Evolutionary conservation across 805 yeast species (phyloP).

Genomic region (Cephaloascus fragrans): DNA sequence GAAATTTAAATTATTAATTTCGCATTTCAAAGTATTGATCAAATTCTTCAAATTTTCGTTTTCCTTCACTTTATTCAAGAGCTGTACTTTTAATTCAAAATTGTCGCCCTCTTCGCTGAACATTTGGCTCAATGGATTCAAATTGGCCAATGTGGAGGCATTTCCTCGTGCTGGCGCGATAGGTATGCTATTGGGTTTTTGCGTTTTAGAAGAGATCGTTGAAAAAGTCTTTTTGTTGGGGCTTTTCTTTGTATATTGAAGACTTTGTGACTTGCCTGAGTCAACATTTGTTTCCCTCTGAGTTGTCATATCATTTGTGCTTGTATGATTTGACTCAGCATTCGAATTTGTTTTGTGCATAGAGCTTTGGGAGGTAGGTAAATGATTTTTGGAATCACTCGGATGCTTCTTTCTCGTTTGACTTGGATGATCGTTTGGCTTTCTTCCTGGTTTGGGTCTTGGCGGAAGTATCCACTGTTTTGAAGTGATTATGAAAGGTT

Average conservation of each 20-base stretch:
- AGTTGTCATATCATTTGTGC: not conserved
- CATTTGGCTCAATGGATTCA: not conserved
- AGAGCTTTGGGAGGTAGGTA: not conserved
- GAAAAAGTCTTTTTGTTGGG: not conserved
- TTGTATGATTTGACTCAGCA: not conserved
- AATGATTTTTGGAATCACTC: not conserved
- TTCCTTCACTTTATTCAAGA: constrained; percentile 32
- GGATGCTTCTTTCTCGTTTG: too few relatives aligned
- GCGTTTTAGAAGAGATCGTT: not conserved
- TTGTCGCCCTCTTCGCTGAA: not conserved
- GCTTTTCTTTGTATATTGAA: not conserved
- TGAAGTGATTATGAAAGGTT: constrained; percentile 11
- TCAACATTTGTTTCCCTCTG: too few relatives aligned
- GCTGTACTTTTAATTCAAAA: constrained; percentile 21
- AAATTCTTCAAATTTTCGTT: constrained; percentile 33
- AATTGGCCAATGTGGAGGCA: not conserved
- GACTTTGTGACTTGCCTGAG: too few relatives aligned
- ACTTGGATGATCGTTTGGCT: constrained; percentile 13
- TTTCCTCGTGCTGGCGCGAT: not conserved
- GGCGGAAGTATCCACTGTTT: constrained; percentile 48
- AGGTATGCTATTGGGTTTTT: not conserved
- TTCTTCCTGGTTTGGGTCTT: constrained; percentile 39
- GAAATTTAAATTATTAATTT: constrained; percentile 13
- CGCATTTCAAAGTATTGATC: constrained; percentile 25
- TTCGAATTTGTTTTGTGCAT: not conserved